Conservation (phyloP, 1,139 yeast genomes). For the Kodamaea ohmeri region DNA sequence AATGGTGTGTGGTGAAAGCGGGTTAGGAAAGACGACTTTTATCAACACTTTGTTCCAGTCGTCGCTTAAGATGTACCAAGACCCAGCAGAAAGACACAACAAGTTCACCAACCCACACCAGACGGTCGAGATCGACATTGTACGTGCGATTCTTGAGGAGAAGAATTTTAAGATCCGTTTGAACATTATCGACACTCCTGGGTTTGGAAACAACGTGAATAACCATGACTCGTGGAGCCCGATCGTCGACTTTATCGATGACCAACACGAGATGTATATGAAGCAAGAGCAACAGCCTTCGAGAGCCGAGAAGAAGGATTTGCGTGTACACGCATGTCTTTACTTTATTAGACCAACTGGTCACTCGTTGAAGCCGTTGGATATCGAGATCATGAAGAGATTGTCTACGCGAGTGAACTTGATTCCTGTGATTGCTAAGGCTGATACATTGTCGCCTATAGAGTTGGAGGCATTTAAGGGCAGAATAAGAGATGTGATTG, state of each 20-base stretch:
- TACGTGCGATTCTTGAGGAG: constrained; percentile 90
- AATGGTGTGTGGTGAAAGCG: constrained; percentile 96
- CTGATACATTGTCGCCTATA: constrained; percentile 83
- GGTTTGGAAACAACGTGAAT: constrained; percentile 95
- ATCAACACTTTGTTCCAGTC: constrained; percentile 88
- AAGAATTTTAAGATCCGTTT: constrained; percentile 82
- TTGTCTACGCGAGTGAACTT: constrained; percentile 86
- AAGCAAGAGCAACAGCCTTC: constrained; percentile 95
- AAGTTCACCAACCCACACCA: constrained; percentile 63
- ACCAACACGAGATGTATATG: constrained; percentile 93
- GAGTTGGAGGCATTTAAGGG: constrained; percentile 82
- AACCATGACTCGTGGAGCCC: constrained; percentile 94
- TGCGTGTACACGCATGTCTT: constrained; percentile 92
- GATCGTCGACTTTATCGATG: constrained; percentile 89
- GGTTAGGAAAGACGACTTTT: constrained; percentile 91
- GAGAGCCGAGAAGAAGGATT: constrained; percentile 67
- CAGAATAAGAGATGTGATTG: constrained; percentile 86
- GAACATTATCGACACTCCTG: constrained; percentile 94
- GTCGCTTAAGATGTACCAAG: constrained; percentile 60
- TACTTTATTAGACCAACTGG: constrained; percentile 97
- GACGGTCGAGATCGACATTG: constrained; percentile 88
- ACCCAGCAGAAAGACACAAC: constrained; percentile 65
- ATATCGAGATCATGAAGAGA: constrained; percentile 88
- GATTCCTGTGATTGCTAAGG: constrained; percentile 92
- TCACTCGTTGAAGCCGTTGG: constrained; percentile 89